A percentile compares a stretch with the other conserved stretches of the same genome.
Conservation (phyloP, 2,329 filamentous ascomycete genomes). For the Monilinia laxa region DNA sequence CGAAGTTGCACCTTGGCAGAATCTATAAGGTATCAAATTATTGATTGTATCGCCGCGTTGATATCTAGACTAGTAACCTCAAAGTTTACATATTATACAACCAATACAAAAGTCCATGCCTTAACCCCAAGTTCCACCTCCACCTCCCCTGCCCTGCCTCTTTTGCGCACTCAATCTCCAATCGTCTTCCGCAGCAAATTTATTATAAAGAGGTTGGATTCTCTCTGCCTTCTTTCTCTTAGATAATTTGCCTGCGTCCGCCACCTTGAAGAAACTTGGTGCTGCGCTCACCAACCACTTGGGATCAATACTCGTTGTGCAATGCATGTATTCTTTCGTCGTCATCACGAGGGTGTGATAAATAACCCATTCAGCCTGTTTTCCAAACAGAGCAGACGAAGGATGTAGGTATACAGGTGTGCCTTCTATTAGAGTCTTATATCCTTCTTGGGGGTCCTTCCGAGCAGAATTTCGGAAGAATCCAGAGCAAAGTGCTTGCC, state of each 20-base stretch:
- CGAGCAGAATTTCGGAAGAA: conserved; percentile 95
- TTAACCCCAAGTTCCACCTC: conserved; percentile 90
- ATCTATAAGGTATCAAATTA: conserved; percentile 4
- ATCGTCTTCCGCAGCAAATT: conserved; percentile 88
- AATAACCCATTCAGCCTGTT: conserved; percentile 93
- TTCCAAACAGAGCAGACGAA: conserved; percentile 86
- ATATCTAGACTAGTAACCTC: not conserved
- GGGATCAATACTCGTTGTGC: conserved; percentile 87
- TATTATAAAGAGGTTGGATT: conserved; percentile 93
- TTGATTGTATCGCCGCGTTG: not conserved
- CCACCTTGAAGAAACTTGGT: conserved; percentile 99
- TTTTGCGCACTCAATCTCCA: conserved; percentile 90
- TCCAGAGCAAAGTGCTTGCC: conserved; percentile 84
- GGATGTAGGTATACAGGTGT: conserved; percentile 96
- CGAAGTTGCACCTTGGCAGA: too few relatives aligned
- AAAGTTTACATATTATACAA: not conserved
- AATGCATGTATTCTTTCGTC: conserved; percentile 98
- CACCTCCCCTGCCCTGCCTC: conserved; percentile 77
- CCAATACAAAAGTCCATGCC: not conserved
- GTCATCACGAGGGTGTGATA: conserved; percentile 90
- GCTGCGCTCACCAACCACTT: conserved; percentile 93
- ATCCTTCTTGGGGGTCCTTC: conserved; percentile 94
- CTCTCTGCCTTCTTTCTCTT: conserved; percentile 93
- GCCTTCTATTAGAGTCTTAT: conserved; percentile 94
- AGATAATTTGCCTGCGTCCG: conserved; percentile 70